Conservation (phyloP, 1,284 basidiomycete species). For the Papiliotrema laurentii region DNA sequence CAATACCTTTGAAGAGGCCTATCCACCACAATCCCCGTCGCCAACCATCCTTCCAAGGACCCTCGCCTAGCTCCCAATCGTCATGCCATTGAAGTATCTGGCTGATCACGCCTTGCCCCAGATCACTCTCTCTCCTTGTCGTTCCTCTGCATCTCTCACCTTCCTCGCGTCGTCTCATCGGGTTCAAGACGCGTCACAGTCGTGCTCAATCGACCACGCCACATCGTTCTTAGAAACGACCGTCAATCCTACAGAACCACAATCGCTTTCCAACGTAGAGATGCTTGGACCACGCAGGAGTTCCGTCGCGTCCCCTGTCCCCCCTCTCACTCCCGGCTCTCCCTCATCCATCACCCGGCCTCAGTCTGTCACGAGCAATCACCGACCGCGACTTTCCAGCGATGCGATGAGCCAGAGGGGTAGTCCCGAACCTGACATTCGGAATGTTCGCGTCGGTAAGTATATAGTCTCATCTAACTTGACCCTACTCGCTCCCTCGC, state of each 20-base stretch:
- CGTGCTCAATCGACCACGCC: no score
- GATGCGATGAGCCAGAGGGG: slow-evolving; percentile 8
- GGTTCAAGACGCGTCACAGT: no score
- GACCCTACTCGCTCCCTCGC: neutral
- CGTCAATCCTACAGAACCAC: neutral
- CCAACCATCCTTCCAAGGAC: neutral
- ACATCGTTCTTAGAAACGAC: no score
- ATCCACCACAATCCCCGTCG: neutral
- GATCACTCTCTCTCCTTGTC: neutral
- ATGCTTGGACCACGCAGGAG: slow-evolving; percentile 6
- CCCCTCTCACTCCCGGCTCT: slow-evolving; percentile 27
- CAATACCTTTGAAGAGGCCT: no score
- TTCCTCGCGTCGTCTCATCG: no score
- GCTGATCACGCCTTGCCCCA: neutral
- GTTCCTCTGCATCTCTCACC: no score
- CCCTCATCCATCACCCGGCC: slow-evolving; percentile 28
- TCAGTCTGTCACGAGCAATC: slow-evolving; percentile 21
- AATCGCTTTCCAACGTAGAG: neutral
- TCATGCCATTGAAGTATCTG: neutral
- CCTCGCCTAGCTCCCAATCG: neutral
- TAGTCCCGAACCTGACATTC: slow-evolving; percentile 19
- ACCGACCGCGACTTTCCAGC: slow-evolving; percentile 7
- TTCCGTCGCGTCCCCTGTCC: slow-evolving; percentile 15
- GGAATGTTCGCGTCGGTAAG: slow-evolving; percentile 43
- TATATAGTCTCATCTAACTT: slow-evolving; percentile 3